Evolutionary conservation across 1,284 basidiomycete species (phyloP), one percentile per base, ranked within the genome.

Genomic region (Malassezia equina): DNA sequence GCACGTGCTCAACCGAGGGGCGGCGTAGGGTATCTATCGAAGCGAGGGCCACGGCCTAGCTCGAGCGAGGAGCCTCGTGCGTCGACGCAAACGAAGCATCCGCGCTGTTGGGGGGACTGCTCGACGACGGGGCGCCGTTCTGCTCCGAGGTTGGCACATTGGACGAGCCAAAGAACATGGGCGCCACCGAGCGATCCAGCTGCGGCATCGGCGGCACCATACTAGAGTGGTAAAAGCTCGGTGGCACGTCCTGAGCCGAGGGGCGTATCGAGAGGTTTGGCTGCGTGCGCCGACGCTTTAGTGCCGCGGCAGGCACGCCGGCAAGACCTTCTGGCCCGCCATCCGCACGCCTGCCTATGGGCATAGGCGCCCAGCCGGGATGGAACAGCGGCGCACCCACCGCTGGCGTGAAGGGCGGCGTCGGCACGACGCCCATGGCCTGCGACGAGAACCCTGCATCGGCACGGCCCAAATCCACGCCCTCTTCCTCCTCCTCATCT

Each of bases 221-320:
- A 1, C 4, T 4, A 6, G 27, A 9, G 3, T 31, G 23, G 19
- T 55, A 55, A 5, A 28, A 32, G 33, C 17, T 7, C 15, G 34
- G 19, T 24, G 28, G 12, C 9, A 34, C 9, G n/a, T 33, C 53
- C 36, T 17, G 34, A 9, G 28, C 17, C 4, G 25, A 29, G 27
- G 17, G 15, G 21, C 19, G 21, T 23, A 17, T 12, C 24, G 53
- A 50, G 8, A 55, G 42, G 21, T 55, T 51, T 19, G 53, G 47
- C 48, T 55, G 47, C 17, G 53, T 55, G 27, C 53, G 41, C 4
- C 53, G 53, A 11, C 53, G 53, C 47, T 55, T 55, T 21, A 55
- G 40, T 11, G 43, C 15, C 4, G 41, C 7, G 8, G 19, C 13
- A 15, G 24, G 41, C 23, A 13, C 4, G 24, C 24, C 8, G 4